phyloP scores from a whole-genome alignment of 441 rosid genomes.

The Manihot esculenta region DNA sequence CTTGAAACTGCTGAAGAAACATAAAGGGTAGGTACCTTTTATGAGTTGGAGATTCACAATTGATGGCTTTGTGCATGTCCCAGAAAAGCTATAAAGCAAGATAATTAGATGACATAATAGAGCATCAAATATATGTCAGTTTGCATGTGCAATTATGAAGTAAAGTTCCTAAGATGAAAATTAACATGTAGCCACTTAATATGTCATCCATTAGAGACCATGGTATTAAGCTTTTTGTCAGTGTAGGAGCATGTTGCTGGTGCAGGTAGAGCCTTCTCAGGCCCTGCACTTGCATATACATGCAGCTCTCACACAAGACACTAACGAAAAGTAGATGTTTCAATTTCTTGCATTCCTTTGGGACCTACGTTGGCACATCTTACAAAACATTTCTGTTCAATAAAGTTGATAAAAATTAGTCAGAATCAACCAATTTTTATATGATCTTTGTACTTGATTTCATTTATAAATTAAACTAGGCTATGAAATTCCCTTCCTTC shows the following conservation, averaged over 20 bases:
- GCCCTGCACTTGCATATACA: not conserved
- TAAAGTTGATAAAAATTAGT: not conserved
- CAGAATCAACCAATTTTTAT: too few relatives aligned
- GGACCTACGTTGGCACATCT: not conserved
- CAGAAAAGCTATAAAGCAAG: not conserved
- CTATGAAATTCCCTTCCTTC: not conserved
- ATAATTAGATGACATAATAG: not conserved
- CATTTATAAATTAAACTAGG: too few relatives aligned
- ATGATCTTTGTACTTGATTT: too few relatives aligned
- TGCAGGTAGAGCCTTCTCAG: not conserved
- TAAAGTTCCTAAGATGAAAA: slow-evolving; percentile 6
- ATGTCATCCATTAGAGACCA: not conserved
- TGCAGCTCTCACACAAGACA: not conserved
- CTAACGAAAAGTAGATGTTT: not conserved
- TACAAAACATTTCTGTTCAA: not conserved
- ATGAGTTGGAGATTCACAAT: not conserved
- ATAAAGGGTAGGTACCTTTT: not conserved
- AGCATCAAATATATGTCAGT: slow-evolving; percentile 21
- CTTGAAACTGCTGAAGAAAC: not conserved
- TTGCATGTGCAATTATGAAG: slow-evolving; percentile 31
- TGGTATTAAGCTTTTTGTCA: not conserved
- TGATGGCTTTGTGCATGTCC: not conserved
- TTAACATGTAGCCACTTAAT: slow-evolving; percentile 20
- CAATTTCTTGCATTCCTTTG: not conserved
- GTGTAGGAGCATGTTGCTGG: slow-evolving; percentile 23